A percentile compares a stretch with the other conserved stretches of the same genome.
Conservation (phyloP, 768 basidiomycete genomes). For the Macrolepiota dolichaula region DNA sequence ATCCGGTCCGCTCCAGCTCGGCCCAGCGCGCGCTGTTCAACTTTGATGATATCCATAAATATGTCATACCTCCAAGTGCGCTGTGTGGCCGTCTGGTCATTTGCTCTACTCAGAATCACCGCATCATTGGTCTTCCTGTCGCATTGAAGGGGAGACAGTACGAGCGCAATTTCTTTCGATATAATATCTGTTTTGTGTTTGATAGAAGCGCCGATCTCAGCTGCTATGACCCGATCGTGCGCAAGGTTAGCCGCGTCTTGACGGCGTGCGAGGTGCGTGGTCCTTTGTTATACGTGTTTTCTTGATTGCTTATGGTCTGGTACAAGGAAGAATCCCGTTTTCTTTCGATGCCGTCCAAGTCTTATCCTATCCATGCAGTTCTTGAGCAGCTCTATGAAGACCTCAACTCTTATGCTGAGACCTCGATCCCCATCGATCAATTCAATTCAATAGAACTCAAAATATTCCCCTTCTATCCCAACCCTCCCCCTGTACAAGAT, state of each 20-base stretch:
- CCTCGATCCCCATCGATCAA: slow-evolving; percentile 84
- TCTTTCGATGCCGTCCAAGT: slow-evolving; percentile 70
- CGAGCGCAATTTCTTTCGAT: slow-evolving; percentile 84
- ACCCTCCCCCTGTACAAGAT: slow-evolving; percentile 84
- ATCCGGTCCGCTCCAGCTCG: slow-evolving; percentile 47
- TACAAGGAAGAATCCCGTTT: slow-evolving; percentile 83
- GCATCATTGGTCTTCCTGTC: slow-evolving; percentile 91
- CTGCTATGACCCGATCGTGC: slow-evolving; percentile 93
- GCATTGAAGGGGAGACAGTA: slow-evolving; percentile 68
- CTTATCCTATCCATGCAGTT: slow-evolving; percentile 70
- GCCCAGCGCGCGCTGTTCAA: slow-evolving; percentile 66
- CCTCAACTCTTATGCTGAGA: slow-evolving; percentile 95
- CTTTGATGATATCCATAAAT: slow-evolving; percentile 89
- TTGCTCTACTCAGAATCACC: slow-evolving; percentile 75
- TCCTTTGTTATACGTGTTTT: slow-evolving; percentile 5
- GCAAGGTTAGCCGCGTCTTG: slow-evolving; percentile 90
- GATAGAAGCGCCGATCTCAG: slow-evolving; percentile 87
- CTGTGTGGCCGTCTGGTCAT: slow-evolving; percentile 88
- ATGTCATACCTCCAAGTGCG: slow-evolving; percentile 85
- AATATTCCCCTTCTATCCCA: slow-evolving; percentile 95
- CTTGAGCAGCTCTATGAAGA: slow-evolving; percentile 97
- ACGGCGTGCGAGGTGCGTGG: slow-evolving; percentile 79
- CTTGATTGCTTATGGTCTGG: not conserved
- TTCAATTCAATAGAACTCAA: slow-evolving; percentile 96
- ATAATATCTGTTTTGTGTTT: slow-evolving; percentile 97